Evolutionary conservation across 139 green algal genomes (phyloP).

Genomic region (Coccomyxa sp.): DNA sequence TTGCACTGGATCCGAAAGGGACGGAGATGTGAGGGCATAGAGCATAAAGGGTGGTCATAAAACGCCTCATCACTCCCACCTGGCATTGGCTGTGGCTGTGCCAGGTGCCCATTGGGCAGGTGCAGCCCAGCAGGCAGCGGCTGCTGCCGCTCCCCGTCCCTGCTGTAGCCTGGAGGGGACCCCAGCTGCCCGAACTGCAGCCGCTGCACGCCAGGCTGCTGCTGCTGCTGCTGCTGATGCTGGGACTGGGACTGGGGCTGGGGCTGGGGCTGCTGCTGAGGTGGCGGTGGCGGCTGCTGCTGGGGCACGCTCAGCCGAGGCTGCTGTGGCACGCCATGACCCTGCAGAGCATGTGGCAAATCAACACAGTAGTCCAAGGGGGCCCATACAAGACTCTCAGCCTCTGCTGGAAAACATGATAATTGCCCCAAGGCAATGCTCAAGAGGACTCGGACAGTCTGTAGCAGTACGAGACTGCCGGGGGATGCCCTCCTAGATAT

Average conservation of each 20-base stretch:
- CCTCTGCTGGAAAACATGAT: too few relatives aligned
- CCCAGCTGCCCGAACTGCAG: neutral
- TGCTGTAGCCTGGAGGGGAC: neutral
- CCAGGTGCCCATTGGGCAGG: neutral
- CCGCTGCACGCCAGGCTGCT: neutral
- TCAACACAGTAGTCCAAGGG: too few relatives aligned
- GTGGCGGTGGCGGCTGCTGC: neutral
- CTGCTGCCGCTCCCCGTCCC: neutral
- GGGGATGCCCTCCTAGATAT: too few relatives aligned
- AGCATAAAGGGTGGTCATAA: too few relatives aligned
- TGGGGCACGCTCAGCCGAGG: neutral
- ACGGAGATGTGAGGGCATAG: too few relatives aligned
- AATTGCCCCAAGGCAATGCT: too few relatives aligned
- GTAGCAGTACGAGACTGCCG: too few relatives aligned
- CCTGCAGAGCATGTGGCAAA: too few relatives aligned
- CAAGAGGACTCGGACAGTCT: too few relatives aligned
- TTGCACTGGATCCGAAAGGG: too few relatives aligned
- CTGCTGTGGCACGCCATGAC: neutral
- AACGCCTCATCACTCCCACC: too few relatives aligned
- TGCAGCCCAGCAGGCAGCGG: neutral
- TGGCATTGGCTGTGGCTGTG: neutral
- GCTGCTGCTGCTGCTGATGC: neutral
- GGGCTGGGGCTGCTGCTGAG: neutral
- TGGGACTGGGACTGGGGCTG: neutral
- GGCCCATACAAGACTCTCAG: too few relatives aligned